phyloP scores from a whole-genome alignment of 345 rosid genomes.

The Dipteronia dyeriana region DNA sequence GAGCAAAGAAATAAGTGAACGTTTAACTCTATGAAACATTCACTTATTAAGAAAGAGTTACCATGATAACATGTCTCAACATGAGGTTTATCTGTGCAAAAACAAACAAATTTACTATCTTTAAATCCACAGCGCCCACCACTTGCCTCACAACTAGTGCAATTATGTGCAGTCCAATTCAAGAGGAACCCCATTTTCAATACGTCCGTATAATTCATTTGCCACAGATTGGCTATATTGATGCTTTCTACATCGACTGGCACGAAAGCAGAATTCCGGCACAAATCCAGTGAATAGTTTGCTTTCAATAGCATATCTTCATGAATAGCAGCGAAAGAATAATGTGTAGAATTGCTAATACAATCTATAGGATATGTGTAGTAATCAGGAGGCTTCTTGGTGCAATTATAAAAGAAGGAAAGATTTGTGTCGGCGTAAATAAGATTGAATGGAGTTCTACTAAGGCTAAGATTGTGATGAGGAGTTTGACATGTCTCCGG shows the following conservation, averaged over 20 bases:
- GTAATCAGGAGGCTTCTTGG: constrained; percentile 4
- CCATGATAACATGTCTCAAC: constrained; percentile 43
- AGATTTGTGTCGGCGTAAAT: constrained; percentile 22
- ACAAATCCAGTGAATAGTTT: constrained; percentile 19
- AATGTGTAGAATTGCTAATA: constrained; percentile 22
- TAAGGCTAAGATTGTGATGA: constrained; percentile 43
- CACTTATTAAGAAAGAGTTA: constrained; percentile 28
- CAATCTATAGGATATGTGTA: constrained; percentile 31
- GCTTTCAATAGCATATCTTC: background rate
- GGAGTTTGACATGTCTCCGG: constrained; percentile 42
- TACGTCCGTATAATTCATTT: constrained; percentile 35
- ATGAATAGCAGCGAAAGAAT: constrained; percentile 43
- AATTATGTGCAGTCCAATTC: constrained; percentile 27
- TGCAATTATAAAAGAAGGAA: constrained; percentile 51
- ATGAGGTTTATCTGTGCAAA: constrained; percentile 35
- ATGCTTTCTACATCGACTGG: constrained; percentile 27
- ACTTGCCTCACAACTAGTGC: constrained; percentile 19
- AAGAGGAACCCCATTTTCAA: constrained; percentile 55
- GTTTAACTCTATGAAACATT: no score
- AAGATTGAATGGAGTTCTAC: constrained; percentile 46
- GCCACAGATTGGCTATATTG: background rate
- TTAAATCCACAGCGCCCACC: constrained; percentile 26
- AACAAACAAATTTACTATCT: constrained; percentile 10
- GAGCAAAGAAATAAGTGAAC: background rate
- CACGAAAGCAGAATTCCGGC: constrained; percentile 31